These are phyloP conservation scores for Globisporangium canariense DNA, from an alignment of 352 stramenopile genomes.

Conservation along the genomic window DNA sequence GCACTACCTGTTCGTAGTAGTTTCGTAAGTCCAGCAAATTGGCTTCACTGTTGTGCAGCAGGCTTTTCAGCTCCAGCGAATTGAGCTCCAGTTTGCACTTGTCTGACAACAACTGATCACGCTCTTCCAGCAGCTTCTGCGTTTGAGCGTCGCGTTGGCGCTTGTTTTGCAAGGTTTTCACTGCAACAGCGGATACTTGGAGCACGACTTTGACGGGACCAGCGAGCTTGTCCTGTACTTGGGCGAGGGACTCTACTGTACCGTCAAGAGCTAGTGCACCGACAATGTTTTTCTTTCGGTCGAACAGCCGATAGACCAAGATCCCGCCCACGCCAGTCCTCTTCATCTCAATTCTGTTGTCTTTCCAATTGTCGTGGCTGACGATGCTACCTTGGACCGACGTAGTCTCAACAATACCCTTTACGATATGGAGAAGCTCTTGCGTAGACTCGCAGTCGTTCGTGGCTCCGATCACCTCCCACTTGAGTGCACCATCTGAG, in stretches of 20 bases:
- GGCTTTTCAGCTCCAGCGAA: slow-evolving; percentile 15
- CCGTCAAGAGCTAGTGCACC: slow-evolving; percentile 3
- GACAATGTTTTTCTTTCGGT: background rate
- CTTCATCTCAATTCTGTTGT: background rate
- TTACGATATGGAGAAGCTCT: slow-evolving; percentile 1
- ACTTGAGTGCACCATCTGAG: background rate
- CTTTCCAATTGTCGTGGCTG: background rate
- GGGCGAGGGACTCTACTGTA: background rate
- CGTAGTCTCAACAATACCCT: background rate
- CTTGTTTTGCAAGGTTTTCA: background rate
- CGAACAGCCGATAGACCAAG: background rate
- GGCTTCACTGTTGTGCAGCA: slow-evolving; percentile 15
- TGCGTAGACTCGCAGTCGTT: background rate
- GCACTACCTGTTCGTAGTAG: background rate
- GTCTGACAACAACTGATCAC: slow-evolving; percentile 4
- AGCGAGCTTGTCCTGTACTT: background rate
- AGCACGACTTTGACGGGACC: background rate
- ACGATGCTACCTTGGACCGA: background rate
- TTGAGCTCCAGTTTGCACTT: slow-evolving; percentile 17
- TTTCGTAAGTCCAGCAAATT: background rate
- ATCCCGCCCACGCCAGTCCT: background rate
- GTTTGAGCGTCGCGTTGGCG: background rate
- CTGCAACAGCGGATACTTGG: background rate
- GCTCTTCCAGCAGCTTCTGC: background rate
- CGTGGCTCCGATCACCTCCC: slow-evolving; percentile 3